Base-by-base conservation (phyloP, 441 rosid species). In the Sinapis alba region DNA sequence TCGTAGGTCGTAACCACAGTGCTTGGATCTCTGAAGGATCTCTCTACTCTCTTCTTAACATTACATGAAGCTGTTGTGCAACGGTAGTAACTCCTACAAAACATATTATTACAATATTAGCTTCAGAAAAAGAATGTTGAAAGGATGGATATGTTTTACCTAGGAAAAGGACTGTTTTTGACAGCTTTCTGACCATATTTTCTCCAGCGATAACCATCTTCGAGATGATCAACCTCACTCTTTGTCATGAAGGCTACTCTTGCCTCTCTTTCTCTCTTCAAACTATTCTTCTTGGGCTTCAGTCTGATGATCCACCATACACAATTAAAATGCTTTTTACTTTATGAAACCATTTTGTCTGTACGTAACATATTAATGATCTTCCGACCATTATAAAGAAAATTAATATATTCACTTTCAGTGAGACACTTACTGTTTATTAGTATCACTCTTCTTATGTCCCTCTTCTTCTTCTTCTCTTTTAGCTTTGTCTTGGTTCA, bases 171-270 rank as follows among this genome's bases (percentile, higher is more conserved):
- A 81, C 94, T 89, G 86, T 87, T 88, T 54, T 89, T 89, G 50
- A 89, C 94, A 69, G 94, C 91, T 78, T 89, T 89, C 75, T 89
- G 94, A 78, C 94, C 94, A 87, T 89, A 89, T 84, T 89, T 89
- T 62, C 94, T 81, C 94, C 92, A 89, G 13, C 92, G 80, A 78
- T 89, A 89, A 24, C 94, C 94, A 82, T 89, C 94, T 84, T 89
- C 94, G 51, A 89, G 84, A 83, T 89, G 94, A 80, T 89, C 94
- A 61, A 89, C 90, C 77, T 87, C 92, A 80, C 94, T 89, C 84
- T 87, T 89, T 32, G 94, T 89, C 92, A 89, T 84, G 84, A 89
- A 89, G 27, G 94, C 94, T 16, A 87, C 83, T 84, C 94, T 85
- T 77, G 92, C 88, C 41, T 86, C 88, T 79, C 86, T 86, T 85